A percentile compares a stretch with the other conserved stretches of the same genome.
Evolutionary conservation across 2,329 filamentous ascomycete genomes (phyloP).

Genomic region (Fusarium staphyleae): DNA sequence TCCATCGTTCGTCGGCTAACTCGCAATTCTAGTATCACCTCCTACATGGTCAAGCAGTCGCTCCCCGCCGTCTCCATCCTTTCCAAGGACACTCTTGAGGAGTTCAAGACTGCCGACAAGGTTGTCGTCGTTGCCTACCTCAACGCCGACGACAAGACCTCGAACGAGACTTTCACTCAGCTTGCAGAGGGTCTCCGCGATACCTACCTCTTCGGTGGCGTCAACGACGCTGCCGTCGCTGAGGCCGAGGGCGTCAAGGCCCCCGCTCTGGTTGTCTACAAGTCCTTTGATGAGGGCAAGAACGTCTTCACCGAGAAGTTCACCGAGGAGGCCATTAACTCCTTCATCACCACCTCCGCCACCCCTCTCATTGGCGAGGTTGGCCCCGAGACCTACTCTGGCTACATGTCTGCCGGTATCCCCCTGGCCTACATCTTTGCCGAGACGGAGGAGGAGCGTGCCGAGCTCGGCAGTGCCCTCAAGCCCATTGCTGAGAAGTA

Average conservation of each 20-base stretch:
- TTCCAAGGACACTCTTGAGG: conserved; percentile 81
- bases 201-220: conserved; percentile 89
- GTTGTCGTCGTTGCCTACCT: conserved; percentile 93
- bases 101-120: conserved; percentile 98
- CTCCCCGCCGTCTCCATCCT: conserved; percentile 89
- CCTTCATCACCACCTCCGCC: conserved; percentile 83
- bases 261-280: conserved; percentile 92
- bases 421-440: conserved; percentile 98
- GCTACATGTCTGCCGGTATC: conserved; percentile 91
- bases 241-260: conserved; percentile 89
- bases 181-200: conserved; percentile 82
- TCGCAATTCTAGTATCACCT: conserved; percentile 60
- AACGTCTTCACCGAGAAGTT: conserved; percentile 80
- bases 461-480: conserved; percentile 75
- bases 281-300: conserved; percentile 97
- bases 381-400: conserved; percentile 93
- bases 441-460: conserved; percentile 88
- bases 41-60: conserved; percentile 98
- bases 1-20: conserved; percentile 29
- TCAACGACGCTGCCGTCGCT: conserved; percentile 82
- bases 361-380: conserved; percentile 95
- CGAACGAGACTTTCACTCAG: conserved; percentile 82
- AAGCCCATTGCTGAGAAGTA: conserved; percentile 89
- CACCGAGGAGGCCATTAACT: conserved; percentile 77
- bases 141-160: conserved; percentile 78